Percentiles rank a stretch among this genome's conserved stretches.
Evolutionary conservation across 1,284 basidiomycete species (phyloP).

Genomic region (Ustilago cynodontis): DNA sequence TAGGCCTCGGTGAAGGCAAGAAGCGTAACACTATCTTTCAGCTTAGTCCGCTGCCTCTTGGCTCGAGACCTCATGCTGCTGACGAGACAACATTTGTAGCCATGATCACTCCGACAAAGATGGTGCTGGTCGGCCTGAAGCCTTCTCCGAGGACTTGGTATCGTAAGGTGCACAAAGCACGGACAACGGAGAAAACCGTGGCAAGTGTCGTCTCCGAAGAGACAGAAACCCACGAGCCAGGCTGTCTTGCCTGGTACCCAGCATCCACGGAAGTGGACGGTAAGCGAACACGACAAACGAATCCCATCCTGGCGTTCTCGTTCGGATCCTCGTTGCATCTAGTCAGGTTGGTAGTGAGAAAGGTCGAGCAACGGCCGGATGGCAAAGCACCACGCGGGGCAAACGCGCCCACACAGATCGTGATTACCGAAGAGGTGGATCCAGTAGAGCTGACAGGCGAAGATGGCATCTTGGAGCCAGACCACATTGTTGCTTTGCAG

Average conservation of each 20-base stretch:
- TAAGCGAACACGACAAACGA: slow-evolving; percentile 44
- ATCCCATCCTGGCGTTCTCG: slow-evolving; percentile 61
- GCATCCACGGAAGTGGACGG: slow-evolving; percentile 48
- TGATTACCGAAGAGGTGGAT: slow-evolving; percentile 40
- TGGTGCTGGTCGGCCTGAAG: slow-evolving; percentile 92
- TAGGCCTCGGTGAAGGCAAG: slow-evolving; percentile 31
- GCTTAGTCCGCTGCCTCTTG: slow-evolving; percentile 86
- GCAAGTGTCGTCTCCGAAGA: slow-evolving; percentile 1
- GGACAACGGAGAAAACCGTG: slow-evolving; percentile 16
- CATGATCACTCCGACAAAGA: slow-evolving; percentile 86
- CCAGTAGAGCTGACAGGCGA: slow-evolving; percentile 41
- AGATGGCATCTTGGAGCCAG: slow-evolving; percentile 53
- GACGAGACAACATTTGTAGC: slow-evolving; percentile 88
- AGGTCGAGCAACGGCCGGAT: slow-evolving; percentile 24
- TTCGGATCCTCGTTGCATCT: slow-evolving; percentile 57
- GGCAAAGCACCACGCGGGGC: slow-evolving; percentile 5
- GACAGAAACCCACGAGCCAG: slow-evolving; percentile 13
- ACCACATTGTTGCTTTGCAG: slow-evolving; percentile 71
- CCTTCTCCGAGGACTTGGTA: slow-evolving; percentile 92
- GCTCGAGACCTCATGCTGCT: slow-evolving; percentile 79
- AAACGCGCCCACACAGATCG: neutral
- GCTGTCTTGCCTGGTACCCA: slow-evolving; percentile 63
- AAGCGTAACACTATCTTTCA: slow-evolving; percentile 76
- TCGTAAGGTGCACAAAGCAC: slow-evolving; percentile 41
- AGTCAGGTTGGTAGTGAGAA: slow-evolving; percentile 48